Conservation (phyloP, 768 basidiomycete species). For the Cubamyces lactineus region DNA sequence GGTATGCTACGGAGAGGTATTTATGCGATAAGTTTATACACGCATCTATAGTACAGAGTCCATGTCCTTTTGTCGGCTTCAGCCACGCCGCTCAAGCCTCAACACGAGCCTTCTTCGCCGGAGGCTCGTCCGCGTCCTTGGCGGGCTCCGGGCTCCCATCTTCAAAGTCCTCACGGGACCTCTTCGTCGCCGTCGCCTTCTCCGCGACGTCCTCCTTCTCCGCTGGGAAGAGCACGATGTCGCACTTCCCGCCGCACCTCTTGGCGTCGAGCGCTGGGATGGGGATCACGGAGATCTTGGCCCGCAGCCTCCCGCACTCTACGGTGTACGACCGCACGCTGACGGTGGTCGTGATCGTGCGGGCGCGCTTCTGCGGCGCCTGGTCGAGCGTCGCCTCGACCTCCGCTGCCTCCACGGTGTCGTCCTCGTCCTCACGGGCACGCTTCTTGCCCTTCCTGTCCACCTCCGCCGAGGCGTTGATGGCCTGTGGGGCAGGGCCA, state of each 20-base stretch:
- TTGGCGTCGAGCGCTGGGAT: conserved; percentile 1
- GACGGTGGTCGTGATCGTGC: not conserved
- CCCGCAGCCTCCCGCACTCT: not conserved
- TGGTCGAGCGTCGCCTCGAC: not conserved
- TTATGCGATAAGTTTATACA: conserved; percentile 9
- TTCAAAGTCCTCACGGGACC: conserved; percentile 16
- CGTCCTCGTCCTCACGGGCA: conserved; percentile 4
- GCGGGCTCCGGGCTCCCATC: not conserved
- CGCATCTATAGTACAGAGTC: conserved; percentile 3
- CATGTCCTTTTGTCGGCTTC: not conserved
- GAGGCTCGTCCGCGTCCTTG: conserved; percentile 2
- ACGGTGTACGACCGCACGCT: conserved; percentile 10
- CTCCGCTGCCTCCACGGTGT: not conserved
- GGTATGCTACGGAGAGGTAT: not conserved
- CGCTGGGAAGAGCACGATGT: conserved; percentile 2
- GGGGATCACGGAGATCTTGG: conserved; percentile 9
- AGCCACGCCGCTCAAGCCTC: not conserved
- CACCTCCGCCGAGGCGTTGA: not conserved
- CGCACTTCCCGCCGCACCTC: conserved; percentile 4
- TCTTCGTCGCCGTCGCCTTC: not conserved
- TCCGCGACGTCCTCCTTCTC: not conserved
- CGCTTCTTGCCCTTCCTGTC: conserved; percentile 18
- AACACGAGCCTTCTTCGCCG: conserved; percentile 10
- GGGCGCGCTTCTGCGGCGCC: not conserved
- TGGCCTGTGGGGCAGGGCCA: not conserved